A percentile compares a stretch with the other conserved stretches of the same genome.
Conservation (phyloP, 2,329 filamentous ascomycete genomes). For the Neofusicoccum umdonicola region DNA sequence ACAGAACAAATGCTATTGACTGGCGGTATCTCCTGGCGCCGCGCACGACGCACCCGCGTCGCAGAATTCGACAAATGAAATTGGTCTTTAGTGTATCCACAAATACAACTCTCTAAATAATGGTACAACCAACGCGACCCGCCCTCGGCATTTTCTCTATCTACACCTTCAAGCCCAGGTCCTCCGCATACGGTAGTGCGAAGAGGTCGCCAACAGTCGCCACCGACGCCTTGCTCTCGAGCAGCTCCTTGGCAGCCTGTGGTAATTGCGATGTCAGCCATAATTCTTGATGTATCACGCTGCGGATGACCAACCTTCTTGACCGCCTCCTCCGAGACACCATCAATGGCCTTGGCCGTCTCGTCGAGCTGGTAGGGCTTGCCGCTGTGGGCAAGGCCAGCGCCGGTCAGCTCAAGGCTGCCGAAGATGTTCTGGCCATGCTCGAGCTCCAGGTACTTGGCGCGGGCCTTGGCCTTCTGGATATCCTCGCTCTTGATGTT, state of each 20-base stretch:
- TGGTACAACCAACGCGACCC: slow-evolving; percentile 34
- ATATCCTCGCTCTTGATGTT: slow-evolving; percentile 79
- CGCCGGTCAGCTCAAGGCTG: slow-evolving; percentile 79
- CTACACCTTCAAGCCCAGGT: slow-evolving; percentile 93
- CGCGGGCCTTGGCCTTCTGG: slow-evolving; percentile 85
- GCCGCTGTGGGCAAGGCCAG: slow-evolving; percentile 75
- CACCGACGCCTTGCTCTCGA: slow-evolving; percentile 86
- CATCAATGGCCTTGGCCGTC: slow-evolving; percentile 73
- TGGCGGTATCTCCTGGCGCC: background rate
- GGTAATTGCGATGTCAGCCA: slow-evolving; percentile 22
- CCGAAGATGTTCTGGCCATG: slow-evolving; percentile 73
- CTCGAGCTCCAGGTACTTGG: slow-evolving; percentile 89
- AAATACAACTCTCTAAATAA: slow-evolving; percentile 36
- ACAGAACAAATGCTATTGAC: too few species aligned
- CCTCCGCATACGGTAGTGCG: slow-evolving; percentile 86
- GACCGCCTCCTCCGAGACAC: slow-evolving; percentile 78
- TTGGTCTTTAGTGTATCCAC: slow-evolving; percentile 30
- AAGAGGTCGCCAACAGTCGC: slow-evolving; percentile 89
- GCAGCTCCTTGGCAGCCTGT: slow-evolving; percentile 81
- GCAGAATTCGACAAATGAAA: slow-evolving; percentile 27
- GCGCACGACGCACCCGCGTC: too few species aligned
- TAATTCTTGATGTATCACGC: background rate
- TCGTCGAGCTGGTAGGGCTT: slow-evolving; percentile 82
- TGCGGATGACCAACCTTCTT: slow-evolving; percentile 66
- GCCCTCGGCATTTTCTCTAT: slow-evolving; percentile 36